phyloP scores from a whole-genome alignment of 768 basidiomycete species.

The Leccinum sublutescens region DNA sequence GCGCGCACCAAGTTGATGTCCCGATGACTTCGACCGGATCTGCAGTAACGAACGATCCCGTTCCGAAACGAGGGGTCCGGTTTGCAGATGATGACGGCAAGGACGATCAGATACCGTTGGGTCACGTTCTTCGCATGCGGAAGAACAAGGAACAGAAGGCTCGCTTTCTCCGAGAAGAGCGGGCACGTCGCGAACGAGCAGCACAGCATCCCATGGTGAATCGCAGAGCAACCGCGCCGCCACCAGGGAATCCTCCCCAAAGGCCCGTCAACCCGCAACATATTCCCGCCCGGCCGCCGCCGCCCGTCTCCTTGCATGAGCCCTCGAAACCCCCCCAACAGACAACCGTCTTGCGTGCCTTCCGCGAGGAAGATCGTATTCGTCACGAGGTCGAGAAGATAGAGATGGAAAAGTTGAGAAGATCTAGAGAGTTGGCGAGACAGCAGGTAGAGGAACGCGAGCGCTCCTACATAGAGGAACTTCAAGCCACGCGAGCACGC shows the following conservation, averaged over 20 bases:
- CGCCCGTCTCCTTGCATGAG: slow-evolving; percentile 17
- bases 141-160: slow-evolving; percentile 74
- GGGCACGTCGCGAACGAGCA: slow-evolving; percentile 48
- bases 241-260: slow-evolving; percentile 12
- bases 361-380: slow-evolving; percentile 43
- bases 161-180: slow-evolving; percentile 59
- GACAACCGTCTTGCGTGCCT: slow-evolving; percentile 3
- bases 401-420: slow-evolving; percentile 51
- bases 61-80: slow-evolving; percentile 52
- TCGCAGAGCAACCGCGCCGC: slow-evolving; percentile 18
- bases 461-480: slow-evolving; percentile 54
- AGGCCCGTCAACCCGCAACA: slow-evolving; percentile 19
- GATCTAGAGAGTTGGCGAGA: slow-evolving; percentile 34
- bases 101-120: slow-evolving; percentile 67
- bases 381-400: slow-evolving; percentile 48
- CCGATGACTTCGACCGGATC: slow-evolving; percentile 10
- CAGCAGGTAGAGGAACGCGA: slow-evolving; percentile 50
- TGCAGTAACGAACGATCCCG: slow-evolving; percentile 8
- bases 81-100: slow-evolving; percentile 62
- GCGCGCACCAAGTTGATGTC: neutral
- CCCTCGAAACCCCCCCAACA: slow-evolving; percentile 6
- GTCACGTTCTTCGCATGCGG: slow-evolving; percentile 67
- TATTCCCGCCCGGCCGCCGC: slow-evolving; percentile 16
- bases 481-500: slow-evolving; percentile 57
- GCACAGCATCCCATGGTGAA: slow-evolving; percentile 31